Base-by-base conservation (phyloP, 2,329 filamentous ascomycete species). In the Penicillium thymicola region DNA sequence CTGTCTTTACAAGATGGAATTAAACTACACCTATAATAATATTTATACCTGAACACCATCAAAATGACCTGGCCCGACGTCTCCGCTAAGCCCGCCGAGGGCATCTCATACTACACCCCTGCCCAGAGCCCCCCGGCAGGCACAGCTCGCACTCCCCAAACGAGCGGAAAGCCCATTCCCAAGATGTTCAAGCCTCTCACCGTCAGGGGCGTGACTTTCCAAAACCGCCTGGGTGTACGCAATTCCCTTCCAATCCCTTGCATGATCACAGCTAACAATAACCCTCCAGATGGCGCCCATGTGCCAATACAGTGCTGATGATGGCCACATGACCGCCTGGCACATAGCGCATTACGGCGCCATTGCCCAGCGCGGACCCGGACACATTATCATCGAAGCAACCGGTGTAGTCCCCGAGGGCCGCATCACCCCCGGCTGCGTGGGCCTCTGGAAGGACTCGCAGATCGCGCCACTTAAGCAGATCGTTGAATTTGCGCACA, bases 281-380 rank as follows among this genome's bases (percentile, higher is more conserved):
- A 23, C 25, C 5, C 32, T 25, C 5, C 51, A 54, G 51, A 51
- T 65, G 25, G 63, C 82, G 3, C 85, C 85, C 0, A 75, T 88
- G 18, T 88, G 86, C 72, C 85, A 88, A 70, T 88, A 89, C 72
- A 65, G 86, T 84, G 14, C 86, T 8, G 70, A 86, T 37, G 81
- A 89, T 68, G 86, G 92, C 41, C 88, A 93, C 73, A 78, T 88
- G 62, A 92, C 89, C 2, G 81, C 88, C 70, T 96, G 86, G 83
- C 91, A 96, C 73, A 78, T 94, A 38, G 86, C 91, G 21, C 92
- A 96, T 69, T 81, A 93, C 27, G 90, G 92, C 54, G 87, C 89
- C 59, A 92, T 92, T 65, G 82, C 90, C 34, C 80, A 88, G 58
- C 85, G 88, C 58, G 92, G 92, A n/a, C 87, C 89, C 0, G 89